Percentiles rank a stretch among this genome's conserved stretches.
These are phyloP conservation scores for Candida labiduridarum DNA, from an alignment of 1,139 yeast species.

Conservation along the genomic window DNA sequence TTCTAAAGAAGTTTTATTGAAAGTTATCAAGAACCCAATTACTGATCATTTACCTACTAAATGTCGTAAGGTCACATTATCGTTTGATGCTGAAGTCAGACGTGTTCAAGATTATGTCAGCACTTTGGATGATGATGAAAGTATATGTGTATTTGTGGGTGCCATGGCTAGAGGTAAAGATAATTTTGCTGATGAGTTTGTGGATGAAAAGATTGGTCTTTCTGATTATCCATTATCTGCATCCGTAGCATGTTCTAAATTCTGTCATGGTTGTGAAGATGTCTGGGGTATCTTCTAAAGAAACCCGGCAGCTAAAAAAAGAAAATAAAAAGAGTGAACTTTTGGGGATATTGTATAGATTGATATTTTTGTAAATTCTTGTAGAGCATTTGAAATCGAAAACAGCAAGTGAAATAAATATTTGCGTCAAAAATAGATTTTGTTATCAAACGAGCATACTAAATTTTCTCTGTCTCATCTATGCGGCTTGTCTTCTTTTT, in stretches of 20 bases:
- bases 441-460: conserved; percentile 2
- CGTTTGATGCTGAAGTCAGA: conserved; percentile 89
- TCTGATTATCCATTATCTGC: conserved; percentile 96
- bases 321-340: neutral
- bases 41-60: conserved; percentile 96
- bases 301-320: neutral
- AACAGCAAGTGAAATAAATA: neutral
- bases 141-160: conserved; percentile 97
- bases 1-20: conserved; percentile 89
- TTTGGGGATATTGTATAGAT: neutral
- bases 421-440: neutral
- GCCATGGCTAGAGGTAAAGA: conserved; percentile 99
- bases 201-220: conserved; percentile 94
- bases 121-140: conserved; percentile 82
- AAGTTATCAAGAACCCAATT: conserved; percentile 94
- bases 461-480: neutral
- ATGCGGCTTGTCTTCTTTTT: neutral
- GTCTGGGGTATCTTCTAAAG: conserved; percentile 75
- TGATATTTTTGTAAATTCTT: neutral
- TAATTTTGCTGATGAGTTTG: conserved; percentile 94
- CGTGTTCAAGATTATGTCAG: conserved; percentile 87
- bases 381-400: neutral
- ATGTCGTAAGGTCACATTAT: conserved; percentile 88
- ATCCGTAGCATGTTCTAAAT: conserved; percentile 96
- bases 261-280: conserved; percentile 98